phyloP scores from a whole-genome alignment of 2,329 filamentous ascomycete genomes.

The Spiromastix sp. region DNA sequence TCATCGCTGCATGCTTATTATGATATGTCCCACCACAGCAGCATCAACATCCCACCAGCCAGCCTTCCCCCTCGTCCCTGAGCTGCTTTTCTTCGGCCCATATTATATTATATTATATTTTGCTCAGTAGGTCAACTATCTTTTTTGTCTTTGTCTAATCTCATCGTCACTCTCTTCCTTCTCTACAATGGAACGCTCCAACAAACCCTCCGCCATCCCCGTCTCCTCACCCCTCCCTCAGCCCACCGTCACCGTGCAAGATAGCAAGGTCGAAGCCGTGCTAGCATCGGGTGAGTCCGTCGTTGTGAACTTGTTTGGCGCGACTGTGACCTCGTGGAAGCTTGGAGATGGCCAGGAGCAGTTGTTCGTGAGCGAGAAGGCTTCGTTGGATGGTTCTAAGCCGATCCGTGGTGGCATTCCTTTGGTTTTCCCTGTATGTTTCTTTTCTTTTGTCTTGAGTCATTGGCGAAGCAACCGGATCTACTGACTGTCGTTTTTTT shows the following conservation, averaged over 20 bases:
- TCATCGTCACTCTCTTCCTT: background rate
- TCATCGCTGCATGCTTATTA: too few relatives aligned
- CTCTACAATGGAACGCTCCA: slow-evolving; percentile 63
- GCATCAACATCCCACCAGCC: too few relatives aligned
- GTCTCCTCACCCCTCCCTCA: slow-evolving; percentile 64
- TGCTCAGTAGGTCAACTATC: too few relatives aligned
- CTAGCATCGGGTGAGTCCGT: slow-evolving; percentile 81
- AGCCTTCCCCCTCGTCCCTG: too few relatives aligned
- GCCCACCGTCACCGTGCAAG: slow-evolving; percentile 64
- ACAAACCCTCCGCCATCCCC: slow-evolving; percentile 70
- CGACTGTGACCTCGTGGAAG: slow-evolving; percentile 91
- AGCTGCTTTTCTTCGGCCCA: too few relatives aligned
- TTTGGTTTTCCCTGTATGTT: slow-evolving; percentile 68
- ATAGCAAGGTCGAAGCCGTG: slow-evolving; percentile 64
- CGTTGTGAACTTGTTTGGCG: slow-evolving; percentile 78
- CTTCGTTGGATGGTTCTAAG: slow-evolving; percentile 76
- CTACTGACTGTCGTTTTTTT: background rate
- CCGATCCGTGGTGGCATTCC: slow-evolving; percentile 86
- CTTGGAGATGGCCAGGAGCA: slow-evolving; percentile 67
- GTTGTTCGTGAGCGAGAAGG: slow-evolving; percentile 72
- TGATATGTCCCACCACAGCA: too few relatives aligned
- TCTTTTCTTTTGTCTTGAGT: background rate
- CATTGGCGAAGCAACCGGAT: background rate
- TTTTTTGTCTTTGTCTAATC: too few relatives aligned
- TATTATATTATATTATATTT: too few relatives aligned